Evolutionary conservation across 2,329 filamentous ascomycete species (phyloP).

Genomic region (Sarocladiaceae sp.): DNA sequence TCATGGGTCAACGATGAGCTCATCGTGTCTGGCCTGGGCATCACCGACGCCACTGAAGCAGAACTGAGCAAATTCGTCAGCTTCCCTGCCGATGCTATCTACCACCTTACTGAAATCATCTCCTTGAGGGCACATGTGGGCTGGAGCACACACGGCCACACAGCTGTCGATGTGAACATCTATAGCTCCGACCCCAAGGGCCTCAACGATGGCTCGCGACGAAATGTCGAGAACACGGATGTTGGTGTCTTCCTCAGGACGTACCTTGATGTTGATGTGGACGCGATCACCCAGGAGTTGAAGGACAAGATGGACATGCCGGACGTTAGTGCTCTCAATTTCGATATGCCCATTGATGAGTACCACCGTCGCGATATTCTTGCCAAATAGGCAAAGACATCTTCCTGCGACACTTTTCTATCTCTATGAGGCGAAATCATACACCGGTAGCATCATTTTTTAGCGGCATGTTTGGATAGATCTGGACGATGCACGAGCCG

Average conservation of each 20-base stretch:
- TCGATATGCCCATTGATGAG: conserved; percentile 7
- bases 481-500: too few species aligned
- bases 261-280: conserved; percentile 78
- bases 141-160: conserved; percentile 93
- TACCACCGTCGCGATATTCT: conserved; percentile 9
- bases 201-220: conserved; percentile 61
- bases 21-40: conserved; percentile 67
- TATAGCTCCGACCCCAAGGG: conserved; percentile 72
- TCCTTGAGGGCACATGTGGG: conserved; percentile 84
- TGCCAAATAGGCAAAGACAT: background rate
- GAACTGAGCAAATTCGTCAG: conserved; percentile 67
- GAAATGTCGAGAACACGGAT: conserved; percentile 95
- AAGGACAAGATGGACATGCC: conserved; percentile 43
- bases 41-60: conserved; percentile 64
- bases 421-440: too few species aligned
- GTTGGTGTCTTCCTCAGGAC: conserved; percentile 75
- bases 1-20: conserved; percentile 66
- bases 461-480: too few species aligned
- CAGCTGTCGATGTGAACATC: conserved; percentile 92
- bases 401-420: background rate
- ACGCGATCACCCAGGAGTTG: conserved; percentile 72
- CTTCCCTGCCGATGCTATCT: conserved; percentile 47
- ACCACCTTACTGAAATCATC: conserved; percentile 76
- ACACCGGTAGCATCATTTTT: too few species aligned
- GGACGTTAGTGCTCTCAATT: conserved; percentile 14